Evolutionary conservation across 345 rosid genomes (phyloP), one percentile per base, ranked within the genome.

Genomic region (Brassica napus): DNA sequence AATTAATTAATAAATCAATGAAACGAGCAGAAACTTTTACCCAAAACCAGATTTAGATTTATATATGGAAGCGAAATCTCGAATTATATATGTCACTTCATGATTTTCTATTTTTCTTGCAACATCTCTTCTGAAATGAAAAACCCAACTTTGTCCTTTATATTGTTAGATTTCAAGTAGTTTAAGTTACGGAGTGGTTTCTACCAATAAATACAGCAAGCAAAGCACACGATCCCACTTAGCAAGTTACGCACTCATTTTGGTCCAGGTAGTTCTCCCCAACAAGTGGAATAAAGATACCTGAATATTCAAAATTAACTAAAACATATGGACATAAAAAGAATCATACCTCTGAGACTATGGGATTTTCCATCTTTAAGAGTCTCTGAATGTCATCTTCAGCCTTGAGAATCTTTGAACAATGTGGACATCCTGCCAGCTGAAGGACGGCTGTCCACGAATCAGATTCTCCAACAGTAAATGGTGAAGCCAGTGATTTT

Each of bases 401-500:
- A 12, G 82, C 90, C 82, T 88, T 86, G 24, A 91, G 73, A 83
- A 84, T 81, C 86, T 82, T 91, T 79, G 92, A 89, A 83, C 92
- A 91, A 49, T 82, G 82, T 65, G 90, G 93, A 79, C 96, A 93
- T 74, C 93, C 97, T 79, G 88, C 89, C 72, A 77, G 79, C 76
- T 85, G 84, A 72, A 89, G 77, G 85, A 86, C 77, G 9, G 86
- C 86, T 65, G 83, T 83, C 99, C 98, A 93, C 5, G 93, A 85
- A 74, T 71, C 82, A 76, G 89, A 82, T 77, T 72, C 87, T 75
- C 73, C 83, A 68, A 86, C 72, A 82, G 81, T 87, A 79, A 88
- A 85, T 34, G 83, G 77, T 44, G 92, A 77, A 77, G 89, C 84
- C 83, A 93, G 75, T 54, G 89, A 85, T 82, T 65, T 76, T 61